phyloP scores from a whole-genome alignment of 257 asterid species.

The Orobanche coerulescens region DNA sequence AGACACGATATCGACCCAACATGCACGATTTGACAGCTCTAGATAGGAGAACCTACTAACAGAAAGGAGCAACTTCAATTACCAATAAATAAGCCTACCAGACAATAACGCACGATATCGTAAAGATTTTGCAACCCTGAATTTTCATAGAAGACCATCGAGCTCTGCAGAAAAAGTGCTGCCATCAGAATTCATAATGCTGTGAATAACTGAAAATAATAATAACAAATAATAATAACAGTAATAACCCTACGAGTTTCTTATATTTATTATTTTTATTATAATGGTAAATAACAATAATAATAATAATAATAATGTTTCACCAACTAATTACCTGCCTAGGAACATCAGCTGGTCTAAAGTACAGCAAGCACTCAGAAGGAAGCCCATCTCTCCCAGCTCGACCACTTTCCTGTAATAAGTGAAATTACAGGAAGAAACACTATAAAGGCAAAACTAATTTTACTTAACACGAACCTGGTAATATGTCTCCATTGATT shows the following conservation, averaged over 20 bases:
- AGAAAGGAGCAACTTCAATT: not conserved
- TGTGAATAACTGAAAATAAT: constrained; percentile 11
- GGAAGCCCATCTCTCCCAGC: constrained; percentile 99
- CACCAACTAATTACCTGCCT: constrained; percentile 59
- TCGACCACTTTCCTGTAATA: constrained; percentile 91
- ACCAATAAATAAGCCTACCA: constrained; percentile 52
- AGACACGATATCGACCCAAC: too few relatives aligned
- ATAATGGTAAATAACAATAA: too few relatives aligned
- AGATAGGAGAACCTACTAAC: not conserved
- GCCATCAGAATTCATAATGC: constrained; percentile 18
- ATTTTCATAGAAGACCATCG: constrained; percentile 96
- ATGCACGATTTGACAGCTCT: too few relatives aligned
- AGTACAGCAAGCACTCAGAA: constrained; percentile 86
- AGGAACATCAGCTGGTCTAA: constrained; percentile 91
- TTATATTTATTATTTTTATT: too few relatives aligned
- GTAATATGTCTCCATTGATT: constrained; percentile 97
- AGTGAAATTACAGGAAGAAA: constrained; percentile 25
- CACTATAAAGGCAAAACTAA: constrained; percentile 24
- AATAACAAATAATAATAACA: too few relatives aligned
- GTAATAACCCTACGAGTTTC: too few relatives aligned
- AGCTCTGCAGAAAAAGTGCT: constrained; percentile 57
- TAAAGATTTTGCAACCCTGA: constrained; percentile 91
- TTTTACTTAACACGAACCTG: constrained; percentile 50
- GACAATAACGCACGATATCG: constrained; percentile 70
- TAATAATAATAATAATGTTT: not conserved